phyloP scores from a whole-genome alignment of 2,329 filamentous ascomycete species.

The Cladorrhinum sp. region DNA sequence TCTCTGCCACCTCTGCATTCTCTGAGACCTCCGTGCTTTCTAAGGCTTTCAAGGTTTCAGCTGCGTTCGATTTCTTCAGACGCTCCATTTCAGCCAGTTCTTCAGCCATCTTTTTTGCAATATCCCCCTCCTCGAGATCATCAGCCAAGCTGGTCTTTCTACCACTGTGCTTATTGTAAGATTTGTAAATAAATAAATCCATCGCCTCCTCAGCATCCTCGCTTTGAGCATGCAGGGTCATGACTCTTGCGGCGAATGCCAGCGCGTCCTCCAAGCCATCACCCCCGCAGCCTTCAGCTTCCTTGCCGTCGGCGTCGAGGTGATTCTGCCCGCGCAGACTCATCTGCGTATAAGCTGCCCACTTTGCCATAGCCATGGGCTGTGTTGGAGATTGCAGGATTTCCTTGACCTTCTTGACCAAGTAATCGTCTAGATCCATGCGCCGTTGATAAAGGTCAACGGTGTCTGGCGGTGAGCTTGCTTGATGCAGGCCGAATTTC shows the following conservation, averaged over 20 bases:
- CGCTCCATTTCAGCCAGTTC: too few species aligned
- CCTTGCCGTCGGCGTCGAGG: not conserved
- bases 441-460: constrained; percentile 24
- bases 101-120: too few species aligned
- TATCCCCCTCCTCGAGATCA: not conserved
- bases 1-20: not conserved
- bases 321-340: constrained; percentile 18
- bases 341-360: constrained; percentile 36
- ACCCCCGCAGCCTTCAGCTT: constrained; percentile 10
- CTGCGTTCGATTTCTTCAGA: too few species aligned
- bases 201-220: constrained; percentile 33
- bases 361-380: constrained; percentile 35
- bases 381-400: constrained; percentile 29
- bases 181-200: constrained; percentile 29
- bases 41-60: too few species aligned
- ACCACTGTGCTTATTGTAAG: constrained; percentile 25
- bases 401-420: constrained; percentile 21
- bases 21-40: too few species aligned
- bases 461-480: not conserved
- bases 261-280: constrained; percentile 30
- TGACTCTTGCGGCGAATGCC: constrained; percentile 30
- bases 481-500: not conserved
- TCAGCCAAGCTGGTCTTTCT: not conserved
- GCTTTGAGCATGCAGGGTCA: constrained; percentile 31
- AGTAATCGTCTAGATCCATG: constrained; percentile 18